Percentiles rank a stretch among this genome's conserved stretches.
These are phyloP conservation scores for Fusarium sp. DNA, from an alignment of 2,329 filamentous ascomycete species.

Conservation along the genomic window DNA sequence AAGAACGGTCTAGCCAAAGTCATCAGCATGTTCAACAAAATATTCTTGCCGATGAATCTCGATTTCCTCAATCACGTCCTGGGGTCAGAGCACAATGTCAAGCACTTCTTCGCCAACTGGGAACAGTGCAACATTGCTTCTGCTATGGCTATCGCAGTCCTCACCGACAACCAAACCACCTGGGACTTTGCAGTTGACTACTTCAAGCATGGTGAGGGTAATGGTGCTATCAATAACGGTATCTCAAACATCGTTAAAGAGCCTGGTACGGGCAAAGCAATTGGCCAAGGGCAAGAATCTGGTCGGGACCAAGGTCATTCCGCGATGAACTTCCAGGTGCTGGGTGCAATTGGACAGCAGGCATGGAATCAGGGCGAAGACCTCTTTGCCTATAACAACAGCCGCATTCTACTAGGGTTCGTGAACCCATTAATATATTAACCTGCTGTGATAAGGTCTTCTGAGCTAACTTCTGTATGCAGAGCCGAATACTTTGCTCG, in stretches of 20 bases:
- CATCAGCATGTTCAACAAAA: background rate
- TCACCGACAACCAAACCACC: conserved; percentile 5
- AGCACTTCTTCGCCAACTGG: conserved; percentile 20
- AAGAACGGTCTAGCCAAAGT: background rate
- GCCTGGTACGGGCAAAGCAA: background rate
- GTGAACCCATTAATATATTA: background rate
- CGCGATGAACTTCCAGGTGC: conserved; percentile 3
- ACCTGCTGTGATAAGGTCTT: rapidly evolving
- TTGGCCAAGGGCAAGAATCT: conserved; percentile 30
- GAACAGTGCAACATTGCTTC: conserved; percentile 30
- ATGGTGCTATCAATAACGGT: conserved; percentile 9
- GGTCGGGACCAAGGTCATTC: conserved; percentile 31
- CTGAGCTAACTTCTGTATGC: background rate
- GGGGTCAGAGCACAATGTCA: conserved; percentile 7
- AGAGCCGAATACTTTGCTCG: conserved; percentile 29
- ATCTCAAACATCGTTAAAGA: conserved; percentile 18
- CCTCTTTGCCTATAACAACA: conserved; percentile 28
- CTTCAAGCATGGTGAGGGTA: conserved; percentile 21
- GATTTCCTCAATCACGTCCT: background rate
- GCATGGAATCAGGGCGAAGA: conserved; percentile 28
- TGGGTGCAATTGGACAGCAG: conserved; percentile 19
- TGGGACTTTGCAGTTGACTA: conserved; percentile 17
- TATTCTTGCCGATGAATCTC: conserved; percentile 2
- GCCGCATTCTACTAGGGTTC: conserved; percentile 33
- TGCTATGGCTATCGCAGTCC: conserved; percentile 17